Conservation (phyloP, 176 grass and related monocot species). For the Eleusine indica region DNA sequence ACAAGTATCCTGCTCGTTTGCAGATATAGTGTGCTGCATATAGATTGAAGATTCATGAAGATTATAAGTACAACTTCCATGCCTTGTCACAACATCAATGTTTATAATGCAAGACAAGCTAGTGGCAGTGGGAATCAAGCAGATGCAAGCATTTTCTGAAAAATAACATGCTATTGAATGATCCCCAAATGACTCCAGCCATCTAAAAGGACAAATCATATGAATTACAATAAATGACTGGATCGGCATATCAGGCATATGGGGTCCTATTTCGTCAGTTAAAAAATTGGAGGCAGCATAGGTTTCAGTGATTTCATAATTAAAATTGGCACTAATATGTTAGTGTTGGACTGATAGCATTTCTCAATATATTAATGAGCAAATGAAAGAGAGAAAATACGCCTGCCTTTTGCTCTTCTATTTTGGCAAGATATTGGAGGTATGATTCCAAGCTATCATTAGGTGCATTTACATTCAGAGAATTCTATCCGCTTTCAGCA, state of each 20-base stretch:
- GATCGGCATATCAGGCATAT: not conserved
- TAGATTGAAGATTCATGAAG: slow-evolving; percentile 23
- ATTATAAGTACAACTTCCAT: slow-evolving; percentile 1
- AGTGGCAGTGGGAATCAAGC: not conserved
- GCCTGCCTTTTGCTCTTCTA: slow-evolving; percentile 47
- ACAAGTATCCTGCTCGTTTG: slow-evolving; percentile 10
- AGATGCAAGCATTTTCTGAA: not conserved
- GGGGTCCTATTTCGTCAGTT: not conserved
- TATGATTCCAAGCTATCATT: slow-evolving; percentile 25
- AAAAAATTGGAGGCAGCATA: not conserved
- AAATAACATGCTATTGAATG: not conserved
- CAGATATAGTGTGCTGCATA: slow-evolving; percentile 27
- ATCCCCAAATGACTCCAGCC: not conserved
- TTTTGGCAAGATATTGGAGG: slow-evolving; percentile 36
- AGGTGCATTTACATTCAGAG: slow-evolving; percentile 29
- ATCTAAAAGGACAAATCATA: slow-evolving; percentile 8
- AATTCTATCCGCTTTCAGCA: slow-evolving; percentile 33
- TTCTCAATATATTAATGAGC: not conserved
- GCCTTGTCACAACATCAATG: not conserved
- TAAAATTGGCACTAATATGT: not conserved
- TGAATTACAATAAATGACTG: slow-evolving; percentile 12
- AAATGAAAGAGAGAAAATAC: slow-evolving; percentile 16
- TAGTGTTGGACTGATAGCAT: not conserved
- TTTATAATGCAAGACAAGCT: not conserved
- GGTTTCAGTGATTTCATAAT: slow-evolving; percentile 8